Evolutionary conservation across 306 rosid genomes (phyloP).

Genomic region (Inga oerstediana): DNA sequence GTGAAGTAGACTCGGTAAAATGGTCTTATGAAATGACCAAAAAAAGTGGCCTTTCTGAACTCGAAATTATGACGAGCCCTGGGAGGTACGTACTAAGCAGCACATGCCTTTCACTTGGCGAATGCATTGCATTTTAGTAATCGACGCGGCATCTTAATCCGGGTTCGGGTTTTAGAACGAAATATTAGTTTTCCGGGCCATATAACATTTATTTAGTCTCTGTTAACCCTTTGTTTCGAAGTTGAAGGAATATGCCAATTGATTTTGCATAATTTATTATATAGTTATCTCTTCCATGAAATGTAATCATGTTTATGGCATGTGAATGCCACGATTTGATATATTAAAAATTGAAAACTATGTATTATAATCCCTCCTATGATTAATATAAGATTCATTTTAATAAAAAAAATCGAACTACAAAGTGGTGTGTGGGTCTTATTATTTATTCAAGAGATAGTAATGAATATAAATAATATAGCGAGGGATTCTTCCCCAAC

Average conservation of each 20-base stretch:
- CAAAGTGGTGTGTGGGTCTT: no score
- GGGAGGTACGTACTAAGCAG: neutral
- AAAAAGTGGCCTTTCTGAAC: slow-evolving; percentile 1
- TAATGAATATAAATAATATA: no score
- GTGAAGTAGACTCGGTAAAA: neutral
- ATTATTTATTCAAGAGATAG: no score
- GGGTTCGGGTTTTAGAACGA: neutral
- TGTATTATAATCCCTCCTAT: no score
- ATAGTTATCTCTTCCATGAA: neutral
- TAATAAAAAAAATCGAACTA: no score
- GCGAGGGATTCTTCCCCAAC: neutral
- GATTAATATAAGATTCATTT: no score
- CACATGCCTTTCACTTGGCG: neutral
- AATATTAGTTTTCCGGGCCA: neutral
- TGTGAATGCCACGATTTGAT: neutral
- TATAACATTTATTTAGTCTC: no score
- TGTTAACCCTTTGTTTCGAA: neutral
- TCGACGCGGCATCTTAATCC: neutral
- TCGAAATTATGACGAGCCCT: neutral
- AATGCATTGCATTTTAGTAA: neutral
- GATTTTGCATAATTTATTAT: neutral
- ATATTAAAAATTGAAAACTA: no score
- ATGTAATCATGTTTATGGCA: neutral
- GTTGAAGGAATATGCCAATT: neutral
- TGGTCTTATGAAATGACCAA: neutral